Base-by-base conservation (phyloP, 345 rosid species). In the Aegle marmelos region DNA sequence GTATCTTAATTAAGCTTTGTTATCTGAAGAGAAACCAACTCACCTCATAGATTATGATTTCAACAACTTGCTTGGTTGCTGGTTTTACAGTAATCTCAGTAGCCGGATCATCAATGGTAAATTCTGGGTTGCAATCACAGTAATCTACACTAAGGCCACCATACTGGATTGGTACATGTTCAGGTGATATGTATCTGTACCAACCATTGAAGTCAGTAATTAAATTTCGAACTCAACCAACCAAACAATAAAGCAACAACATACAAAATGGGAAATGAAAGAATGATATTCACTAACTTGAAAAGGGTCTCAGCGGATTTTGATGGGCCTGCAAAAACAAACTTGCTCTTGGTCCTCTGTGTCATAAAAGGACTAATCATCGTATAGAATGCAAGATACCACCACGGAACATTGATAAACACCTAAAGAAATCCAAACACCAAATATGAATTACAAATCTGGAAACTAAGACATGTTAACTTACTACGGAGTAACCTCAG, bases 401-500 rank as follows among this genome's bases (percentile, higher is more conserved):
- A 95, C 99, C 99, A 95, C 13, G 98, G 98, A 21, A 95, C 99
- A 82, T 95, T 95, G 84, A 95, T 89, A 78, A 93, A 92, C 77
- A 95, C 86, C 99, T 95, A 67, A 30, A 79, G 37, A 56, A 75
- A 62, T 37, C 33, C 58, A 72, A 78, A 45, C 58, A 54, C 67
- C 72, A 31, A 6, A 69, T 33, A 41, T 72, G 31, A 77, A 60
- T 67, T 22, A 39, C 30, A 37, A 45, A 45, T 27, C 11, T 17
- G 2, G 24, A 7, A 73, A 36, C 27, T 17, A 7, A 73, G 36
- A 1, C n/a, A 59, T 7, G 57, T 53, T 53, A 53, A 53, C 22
- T 19, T 53, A 53, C 57, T 53, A 17, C 2, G 0, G 48, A 0
- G 6, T 53, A 53, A 53, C 57, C 57, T 17, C 21, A 53, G 17